Evolutionary conservation across 148 eudicot genomes (phyloP), one percentile per base, ranked within the genome.

Genomic region (Silene uniflora): DNA sequence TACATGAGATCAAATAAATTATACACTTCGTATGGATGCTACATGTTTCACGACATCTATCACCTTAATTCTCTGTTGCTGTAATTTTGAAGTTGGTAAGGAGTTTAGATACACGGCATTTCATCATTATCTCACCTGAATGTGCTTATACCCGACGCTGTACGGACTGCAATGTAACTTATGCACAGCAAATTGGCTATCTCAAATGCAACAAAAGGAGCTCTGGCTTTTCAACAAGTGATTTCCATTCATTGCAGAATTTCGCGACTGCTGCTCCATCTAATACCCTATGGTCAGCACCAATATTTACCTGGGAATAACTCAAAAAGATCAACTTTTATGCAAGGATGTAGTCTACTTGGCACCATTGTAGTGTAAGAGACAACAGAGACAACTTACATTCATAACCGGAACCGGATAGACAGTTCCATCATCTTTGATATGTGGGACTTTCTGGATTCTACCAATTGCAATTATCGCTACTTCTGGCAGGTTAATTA

Each of bases 181-280:
- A 25, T 55, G 23, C 56, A 12, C 59, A 55, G 10, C 29, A 64
- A 55, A 11, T 64, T 11, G 59, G 47, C 91, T 86, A 95, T 86
- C 89, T 89, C 86, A 85, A 82, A 44, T 92, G 91, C 83, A 92
- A 73, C 87, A 95, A 67, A 52, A 90, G 83, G 25, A 92, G 79
- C 79, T 95, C 98, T 6, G 97, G 98, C 55, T 88, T 95, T 81
- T 92, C 97, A 17, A 89, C 79, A 60, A 80, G 81, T 56, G 79
- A 80, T 77, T 95, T 95, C 98, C 98, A 95, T 78, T 92, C 90
- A 12, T 95, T 95, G 90, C 96, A 92, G 84, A 95, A 95, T 64
- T 68, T 84, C 42, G 98, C 98, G 6, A 95, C 97, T 54, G 89
- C 86, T 64, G 98, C 97, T 64, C 98, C 98, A 72, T 92, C 98